Evolutionary conservation across 768 basidiomycete species (phyloP), one percentile per base, ranked within the genome.

Genomic region (Hydnomerulius pinastri): DNA sequence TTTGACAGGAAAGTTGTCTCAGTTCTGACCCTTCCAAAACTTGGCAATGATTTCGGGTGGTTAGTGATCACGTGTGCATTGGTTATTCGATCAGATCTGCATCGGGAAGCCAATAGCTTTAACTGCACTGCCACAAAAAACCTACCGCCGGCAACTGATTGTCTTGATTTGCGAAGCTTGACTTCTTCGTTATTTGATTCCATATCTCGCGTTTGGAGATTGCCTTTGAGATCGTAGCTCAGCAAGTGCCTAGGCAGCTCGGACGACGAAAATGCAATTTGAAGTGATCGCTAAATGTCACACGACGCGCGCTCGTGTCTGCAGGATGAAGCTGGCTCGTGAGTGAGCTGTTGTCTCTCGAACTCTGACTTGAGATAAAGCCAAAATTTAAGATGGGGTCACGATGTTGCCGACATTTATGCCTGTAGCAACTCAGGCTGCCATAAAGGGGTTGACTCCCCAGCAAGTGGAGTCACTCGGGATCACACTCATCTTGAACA

Each of bases 361-460:
- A 29, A 42, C 40, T n/a, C 35, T 28, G 20, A 43, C 42, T 17
- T 15, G 20, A 43, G 43, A 54, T 43, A 47, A 37, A 44, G 35
- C 38, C 43, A 3, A 17, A 27, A 38, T 17, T 56, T 20, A 53
- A 91, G 90, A 92, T 72, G 90, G 90, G 8, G 72, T 79, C 32
- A 93, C 91, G 2, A 82, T 87, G 76, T 73, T 93, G 17, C 92
- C 92, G 2, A 91, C 92, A 0, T 95, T 95, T 60, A 95, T 94
- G 92, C 92, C 92, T 3, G 91, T 94, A 8, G 92, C 91, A 3
- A 95, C 92, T 4, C 92, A 95, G 64, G 91, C 87, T 15, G 88
- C 92, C 6, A 91, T 95, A 63, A 96, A 96, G 69, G 91, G 92
- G 4, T 71, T 95, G n/a, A 92, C 91, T 5, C 70, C 90, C 17